phyloP scores from a whole-genome alignment of 805 yeast genomes.

The Ogataea saltuana region DNA sequence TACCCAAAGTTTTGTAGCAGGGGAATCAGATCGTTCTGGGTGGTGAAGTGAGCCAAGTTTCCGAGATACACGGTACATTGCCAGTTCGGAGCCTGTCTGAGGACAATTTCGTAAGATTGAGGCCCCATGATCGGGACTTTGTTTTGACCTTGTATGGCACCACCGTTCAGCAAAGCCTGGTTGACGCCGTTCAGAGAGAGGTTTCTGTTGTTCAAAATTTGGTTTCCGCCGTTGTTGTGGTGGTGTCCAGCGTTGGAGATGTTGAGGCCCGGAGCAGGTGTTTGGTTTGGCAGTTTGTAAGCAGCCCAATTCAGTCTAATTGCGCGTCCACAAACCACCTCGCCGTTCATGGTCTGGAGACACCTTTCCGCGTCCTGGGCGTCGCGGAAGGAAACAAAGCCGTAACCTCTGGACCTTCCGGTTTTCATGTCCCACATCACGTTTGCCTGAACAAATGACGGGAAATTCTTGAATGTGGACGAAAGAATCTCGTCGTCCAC shows the following conservation, averaged over 20 bases:
- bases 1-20: slow-evolving; percentile 77
- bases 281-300: slow-evolving; percentile 52
- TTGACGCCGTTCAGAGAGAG: slow-evolving; percentile 7
- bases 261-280: slow-evolving; percentile 21
- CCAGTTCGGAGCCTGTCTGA: slow-evolving; percentile 80
- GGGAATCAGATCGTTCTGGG: slow-evolving; percentile 72
- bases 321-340: slow-evolving; percentile 67
- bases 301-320: slow-evolving; percentile 90
- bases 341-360: slow-evolving; percentile 72
- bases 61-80: slow-evolving; percentile 87
- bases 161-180: slow-evolving; percentile 12
- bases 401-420: slow-evolving; percentile 88
- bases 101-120: slow-evolving; percentile 60
- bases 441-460: slow-evolving; percentile 74
- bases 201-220: slow-evolving; percentile 9
- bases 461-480: slow-evolving; percentile 55
- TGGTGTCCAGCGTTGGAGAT: slow-evolving; percentile 17
- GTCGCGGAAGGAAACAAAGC: slow-evolving; percentile 75
- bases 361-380: slow-evolving; percentile 74
- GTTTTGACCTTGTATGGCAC: slow-evolving; percentile 11
- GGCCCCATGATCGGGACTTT: slow-evolving; percentile 23
- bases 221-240: slow-evolving; percentile 13
- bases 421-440: slow-evolving; percentile 98
- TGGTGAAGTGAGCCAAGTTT: slow-evolving; percentile 74
- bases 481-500: slow-evolving; percentile 74